These are phyloP conservation scores for Psilocybe cyanescens DNA, from an alignment of 768 basidiomycete species.

Conservation along the genomic window DNA sequence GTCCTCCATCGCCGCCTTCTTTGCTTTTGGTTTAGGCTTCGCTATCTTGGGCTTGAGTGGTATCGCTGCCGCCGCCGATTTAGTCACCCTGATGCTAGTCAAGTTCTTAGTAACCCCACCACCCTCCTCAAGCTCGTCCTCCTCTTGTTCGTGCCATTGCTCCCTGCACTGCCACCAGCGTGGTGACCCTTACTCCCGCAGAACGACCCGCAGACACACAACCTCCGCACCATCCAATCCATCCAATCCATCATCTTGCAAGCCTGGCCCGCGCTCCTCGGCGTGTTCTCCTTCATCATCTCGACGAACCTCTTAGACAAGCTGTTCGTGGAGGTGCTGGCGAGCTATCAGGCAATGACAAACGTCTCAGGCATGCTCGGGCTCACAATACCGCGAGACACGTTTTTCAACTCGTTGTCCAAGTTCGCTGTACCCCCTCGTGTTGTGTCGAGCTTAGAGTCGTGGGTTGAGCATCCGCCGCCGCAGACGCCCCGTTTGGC, in stretches of 20 bases:
- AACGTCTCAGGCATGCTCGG: constrained; percentile 90
- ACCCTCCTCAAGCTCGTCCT: constrained; percentile 47
- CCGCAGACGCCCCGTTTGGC: constrained; percentile 64
- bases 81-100: no score
- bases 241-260: constrained; percentile 71
- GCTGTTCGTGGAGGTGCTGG: constrained; percentile 86
- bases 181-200: constrained; percentile 35
- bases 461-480: constrained; percentile 43
- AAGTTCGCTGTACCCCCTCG: constrained; percentile 89
- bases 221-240: constrained; percentile 60
- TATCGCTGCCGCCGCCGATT: no score
- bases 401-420: constrained; percentile 88
- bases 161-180: constrained; percentile 34
- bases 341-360: constrained; percentile 82
- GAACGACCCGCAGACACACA: constrained; percentile 52
- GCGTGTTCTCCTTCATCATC: constrained; percentile 87
- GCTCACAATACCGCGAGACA: constrained; percentile 86
- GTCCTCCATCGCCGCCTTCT: no score
- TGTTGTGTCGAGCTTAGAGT: constrained; percentile 84
- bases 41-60: no score
- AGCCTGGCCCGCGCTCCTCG: constrained; percentile 92
- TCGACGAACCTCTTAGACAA: constrained; percentile 91
- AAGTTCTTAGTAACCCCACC: no score
- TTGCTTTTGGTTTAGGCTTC: no score
- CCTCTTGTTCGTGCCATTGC: constrained; percentile 67